Evolutionary conservation across 208 protist species (phyloP), one percentile per base, ranked within the genome.

Genomic region (Wallacemonas sp.): DNA sequence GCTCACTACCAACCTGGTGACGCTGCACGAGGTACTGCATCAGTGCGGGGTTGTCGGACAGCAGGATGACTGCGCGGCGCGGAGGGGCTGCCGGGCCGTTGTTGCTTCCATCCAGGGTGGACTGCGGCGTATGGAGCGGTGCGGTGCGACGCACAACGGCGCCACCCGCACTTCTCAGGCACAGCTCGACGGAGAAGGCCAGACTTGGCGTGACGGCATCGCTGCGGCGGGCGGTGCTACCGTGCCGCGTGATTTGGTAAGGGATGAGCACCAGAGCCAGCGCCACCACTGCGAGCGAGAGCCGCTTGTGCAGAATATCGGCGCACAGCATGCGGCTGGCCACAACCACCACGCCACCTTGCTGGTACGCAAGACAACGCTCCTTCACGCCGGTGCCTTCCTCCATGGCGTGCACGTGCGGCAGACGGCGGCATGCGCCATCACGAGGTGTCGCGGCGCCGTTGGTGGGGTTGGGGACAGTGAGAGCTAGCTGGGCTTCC

Each of bases 281-380:
- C 2, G 67, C 68, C 4, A 94, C 69, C 21, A 92, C 52, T 26
- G 74, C 75, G 10, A 72, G 67, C 12, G 87, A 73, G 2, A 95
- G 61, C 3, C 89, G 86, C n/a, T 79, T 75, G 70, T 92, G 87
- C 13, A 95, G 77, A 1, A 95, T 36, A 48, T 95, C 89, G 0
- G 84, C 84, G 68, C 89, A 95, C 21, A 95, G 52, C 39, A 68
- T 73, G 17, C 83, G 81, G 34, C 79, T 78, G n/a, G 67, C 77
- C 30, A 80, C 70, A 10, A 93, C 67, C 13, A 93, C 78, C 0
- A 95, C 79, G 17, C 80, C 83, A 24, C 87, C 83, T 3, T 46
- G 70, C 52, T 83, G 73, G 57, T 84, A 95, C 50, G 72, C 78
- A 1, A 55, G 36, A 63, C 87, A 91, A 30, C 89, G 79, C 27